Evolutionary conservation across 2,329 filamentous ascomycete species (phyloP).

Genomic region (Colletotrichum kahawae): DNA sequence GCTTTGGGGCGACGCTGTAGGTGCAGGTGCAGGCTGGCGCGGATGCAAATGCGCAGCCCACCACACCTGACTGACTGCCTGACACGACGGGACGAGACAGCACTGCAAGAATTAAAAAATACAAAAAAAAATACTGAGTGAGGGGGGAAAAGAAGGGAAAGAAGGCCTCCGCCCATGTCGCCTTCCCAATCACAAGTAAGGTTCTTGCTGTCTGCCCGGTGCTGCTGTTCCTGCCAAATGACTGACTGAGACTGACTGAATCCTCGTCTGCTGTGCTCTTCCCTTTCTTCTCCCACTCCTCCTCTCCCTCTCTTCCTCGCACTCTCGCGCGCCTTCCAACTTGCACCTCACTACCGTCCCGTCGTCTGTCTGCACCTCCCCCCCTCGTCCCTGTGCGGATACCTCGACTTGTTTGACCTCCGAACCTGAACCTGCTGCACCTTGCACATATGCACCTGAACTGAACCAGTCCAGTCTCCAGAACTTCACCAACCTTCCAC

Average conservation of each 20-base stretch:
- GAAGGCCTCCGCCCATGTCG: not conserved
- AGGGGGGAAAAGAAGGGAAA: not conserved
- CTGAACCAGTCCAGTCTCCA: not conserved
- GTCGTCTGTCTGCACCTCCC: not conserved
- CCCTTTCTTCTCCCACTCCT: not conserved
- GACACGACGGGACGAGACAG: not conserved
- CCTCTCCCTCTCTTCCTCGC: not conserved
- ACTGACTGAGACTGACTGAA: not conserved
- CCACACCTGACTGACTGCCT: not conserved
- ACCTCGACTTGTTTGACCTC: not conserved
- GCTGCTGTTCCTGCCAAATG: not conserved
- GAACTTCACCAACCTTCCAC: not conserved
- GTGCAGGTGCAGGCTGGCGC: not conserved
- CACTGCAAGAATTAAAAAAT: not conserved
- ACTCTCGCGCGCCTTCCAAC: not conserved
- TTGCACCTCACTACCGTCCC: not conserved
- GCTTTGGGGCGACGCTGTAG: not conserved
- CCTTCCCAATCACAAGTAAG: not conserved
- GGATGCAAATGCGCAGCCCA: not conserved
- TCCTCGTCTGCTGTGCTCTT: not conserved
- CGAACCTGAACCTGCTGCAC: not conserved
- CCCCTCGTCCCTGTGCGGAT: not conserved
- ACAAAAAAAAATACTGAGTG: not conserved
- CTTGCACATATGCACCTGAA: not conserved
- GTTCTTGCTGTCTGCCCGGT: not conserved